Base-by-base conservation (phyloP, 2,329 filamentous ascomycete species). In the Claviceps fusiformis region DNA sequence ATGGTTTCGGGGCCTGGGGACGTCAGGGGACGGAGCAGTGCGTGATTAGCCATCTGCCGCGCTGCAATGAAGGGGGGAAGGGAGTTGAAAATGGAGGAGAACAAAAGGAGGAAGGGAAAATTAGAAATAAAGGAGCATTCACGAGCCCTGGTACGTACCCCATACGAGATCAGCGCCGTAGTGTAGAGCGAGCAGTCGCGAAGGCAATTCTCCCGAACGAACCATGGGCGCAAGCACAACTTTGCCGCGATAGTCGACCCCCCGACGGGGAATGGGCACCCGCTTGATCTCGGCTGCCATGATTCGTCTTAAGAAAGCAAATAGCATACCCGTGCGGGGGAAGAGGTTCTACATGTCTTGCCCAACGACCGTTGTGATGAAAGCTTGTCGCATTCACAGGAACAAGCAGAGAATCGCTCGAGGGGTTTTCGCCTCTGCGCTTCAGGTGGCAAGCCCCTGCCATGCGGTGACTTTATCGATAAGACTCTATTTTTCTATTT, bases 201-300 rank as follows among this genome's bases (percentile, higher is more conserved):
- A 93, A 3, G 93, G 92, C 58, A 96, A 75, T 75, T 98, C 93
- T 66, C 93, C 93, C n/a, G 89, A 95, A 62, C 93, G 86, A 56
- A 96, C 92, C 93, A 98, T 98, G 45, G 93, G 93, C 58, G 93
- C 93, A 59, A 98, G 85, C 48, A 97, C 93, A 60, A 97, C 73
- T 71, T 95, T 96, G 71, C 87, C 87, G 62, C 92, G 82, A 72
- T 96, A 97, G 74, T 96, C 90, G 64, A 95, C 90, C 53, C 92
- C 92, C 69, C 86, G 87, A 58, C 77, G 80, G 60, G 92, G 92
- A 61, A 96, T 95, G 53, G 89, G 85, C 43, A 95, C 87, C 66
- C 77, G 82, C 67, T 86, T 84, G 57, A 75, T 63, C 62, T 73
- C 71, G 55, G 77, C 69, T 64, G 78, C 75, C 81, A 86, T 87